Conservation (phyloP, 2,329 filamentous ascomycete genomes). For the Aspergillus tamarii region DNA sequence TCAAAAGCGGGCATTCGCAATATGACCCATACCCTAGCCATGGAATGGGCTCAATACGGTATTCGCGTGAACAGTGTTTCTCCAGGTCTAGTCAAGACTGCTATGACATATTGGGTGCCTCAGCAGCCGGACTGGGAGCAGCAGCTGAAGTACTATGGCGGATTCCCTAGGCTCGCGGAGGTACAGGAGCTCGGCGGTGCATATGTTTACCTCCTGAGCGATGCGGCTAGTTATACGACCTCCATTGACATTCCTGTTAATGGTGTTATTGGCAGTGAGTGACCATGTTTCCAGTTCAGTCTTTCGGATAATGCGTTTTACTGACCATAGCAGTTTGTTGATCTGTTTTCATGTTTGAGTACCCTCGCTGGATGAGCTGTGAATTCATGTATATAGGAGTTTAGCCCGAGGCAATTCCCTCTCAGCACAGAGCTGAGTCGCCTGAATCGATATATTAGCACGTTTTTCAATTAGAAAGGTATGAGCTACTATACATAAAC, state of each 20-base stretch:
- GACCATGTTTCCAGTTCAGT: neutral
- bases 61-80: conserved; percentile 69
- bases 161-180: conserved; percentile 56
- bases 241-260: conserved; percentile 55
- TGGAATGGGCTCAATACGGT: conserved; percentile 70
- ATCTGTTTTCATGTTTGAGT: neutral
- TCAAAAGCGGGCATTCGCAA: conserved; percentile 50
- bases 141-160: conserved; percentile 59
- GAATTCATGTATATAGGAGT: neutral
- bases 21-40: conserved; percentile 58
- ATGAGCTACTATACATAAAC: neutral
- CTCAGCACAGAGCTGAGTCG: neutral
- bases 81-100: conserved; percentile 27
- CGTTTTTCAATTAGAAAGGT: neutral
- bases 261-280: conserved; percentile 49
- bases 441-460: neutral
- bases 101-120: conserved; percentile 55
- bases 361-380: neutral
- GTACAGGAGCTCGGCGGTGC: conserved; percentile 56
- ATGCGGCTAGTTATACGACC: conserved; percentile 53
- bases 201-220: conserved; percentile 53
- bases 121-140: conserved; percentile 54
- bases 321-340: neutral
- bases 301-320: too few relatives aligned
- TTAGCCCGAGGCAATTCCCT: too few relatives aligned